Evolutionary conservation across 2,329 filamentous ascomycete genomes (phyloP), one percentile per base, ranked within the genome.

Genomic region (Botrytis paeoniae): DNA sequence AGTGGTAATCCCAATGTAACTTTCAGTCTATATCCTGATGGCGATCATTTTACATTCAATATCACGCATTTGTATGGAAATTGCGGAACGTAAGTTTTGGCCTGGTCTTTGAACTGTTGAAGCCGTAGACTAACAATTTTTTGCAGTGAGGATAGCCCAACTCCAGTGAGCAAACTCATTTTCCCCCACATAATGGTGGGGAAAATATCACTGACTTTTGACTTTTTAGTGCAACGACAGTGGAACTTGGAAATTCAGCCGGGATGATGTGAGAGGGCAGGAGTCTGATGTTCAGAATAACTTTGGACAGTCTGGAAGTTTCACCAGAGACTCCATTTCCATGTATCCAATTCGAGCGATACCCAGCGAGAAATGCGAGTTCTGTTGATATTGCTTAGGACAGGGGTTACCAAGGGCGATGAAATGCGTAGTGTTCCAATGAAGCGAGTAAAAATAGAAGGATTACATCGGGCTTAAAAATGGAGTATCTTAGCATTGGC

Each of bases 231-330:
- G 76, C 66, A 70, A 72, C 7, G 76, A 77, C 63, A 77, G 74
- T 35, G 76, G 75, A 12, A 75, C 74, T 22, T 77, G 75, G 75
- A 43, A 18, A 29, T 76, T 77, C 39, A 75, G 72, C 57, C 41
- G 57, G 48, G 75, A 77, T 66, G 75, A 76, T 66, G 72, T 77
- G 16, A 69, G 71, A 18, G 76, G 76, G 18, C 74, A 77, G 37
- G 74, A 76, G 59, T 39, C 25, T 16, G 76, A 77, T 64, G 76
- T 75, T 2, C 72, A 74, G 59, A 77, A 77, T 51, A 77, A 77
- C 43, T 77, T 77, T 51, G 75, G 75, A 10, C 76, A 77, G 37
- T 51, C 75, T 5, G 76, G 76, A 22, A 41, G 69, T 14, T 77
- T 76, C 41, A 25, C 10, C 8, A 39, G 63, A 25, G 29, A 37